A percentile compares a stretch with the other conserved stretches of the same genome.
Evolutionary conservation across 2,329 filamentous ascomycete species (phyloP).

Genomic region (Beauveria scarabaeidicola): DNA sequence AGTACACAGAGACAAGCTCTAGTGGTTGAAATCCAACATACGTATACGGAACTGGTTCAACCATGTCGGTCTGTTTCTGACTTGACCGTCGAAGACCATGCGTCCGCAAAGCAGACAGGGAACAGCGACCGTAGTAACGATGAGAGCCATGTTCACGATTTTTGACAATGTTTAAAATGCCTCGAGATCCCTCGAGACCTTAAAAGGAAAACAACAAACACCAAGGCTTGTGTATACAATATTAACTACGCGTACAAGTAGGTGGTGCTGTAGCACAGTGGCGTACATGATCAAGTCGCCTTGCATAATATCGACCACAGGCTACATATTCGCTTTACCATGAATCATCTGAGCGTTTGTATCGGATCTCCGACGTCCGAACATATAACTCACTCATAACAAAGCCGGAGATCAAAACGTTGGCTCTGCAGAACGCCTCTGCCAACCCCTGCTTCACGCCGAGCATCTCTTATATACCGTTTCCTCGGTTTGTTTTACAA

Average conservation of each 20-base stretch:
- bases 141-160: neutral
- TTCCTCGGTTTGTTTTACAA: neutral
- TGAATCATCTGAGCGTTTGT: neutral
- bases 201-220: neutral
- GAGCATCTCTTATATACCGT: neutral
- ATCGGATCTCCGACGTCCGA: no score
- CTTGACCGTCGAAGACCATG: neutral
- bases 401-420: no score
- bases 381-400: no score
- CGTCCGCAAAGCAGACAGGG: slow-evolving; percentile 1
- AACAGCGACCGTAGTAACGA: neutral
- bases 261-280: neutral
- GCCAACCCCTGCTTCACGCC: neutral
- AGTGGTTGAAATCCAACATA: neutral
- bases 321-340: neutral
- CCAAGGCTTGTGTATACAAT: neutral
- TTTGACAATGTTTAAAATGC: neutral
- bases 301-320: neutral
- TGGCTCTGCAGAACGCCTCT: neutral
- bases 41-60: neutral
- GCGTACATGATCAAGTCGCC: neutral
- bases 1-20: neutral
- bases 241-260: neutral
- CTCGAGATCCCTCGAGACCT: neutral
- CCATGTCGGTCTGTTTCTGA: neutral